Base-by-base conservation (phyloP, 116 monocot genomes). In the Phalaenopsis hybrid region DNA sequence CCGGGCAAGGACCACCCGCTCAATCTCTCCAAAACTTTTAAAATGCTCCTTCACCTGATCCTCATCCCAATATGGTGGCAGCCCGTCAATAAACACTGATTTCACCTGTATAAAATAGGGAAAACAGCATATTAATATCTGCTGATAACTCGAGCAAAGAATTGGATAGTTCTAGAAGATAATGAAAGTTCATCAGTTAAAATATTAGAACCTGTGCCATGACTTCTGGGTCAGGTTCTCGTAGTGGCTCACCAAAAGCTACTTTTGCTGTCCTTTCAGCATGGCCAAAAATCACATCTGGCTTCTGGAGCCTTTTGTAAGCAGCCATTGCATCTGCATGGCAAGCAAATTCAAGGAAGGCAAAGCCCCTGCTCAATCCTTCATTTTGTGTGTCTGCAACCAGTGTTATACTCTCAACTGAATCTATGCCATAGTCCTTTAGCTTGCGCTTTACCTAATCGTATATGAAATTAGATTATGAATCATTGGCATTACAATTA, bases 41-140 rank as follows among this genome's bases (percentile, higher is more conserved):
- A 93, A 90, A 10, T 91, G 88, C 79, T 93, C 88, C 57, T 89
- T 89, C 77, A 95, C 91, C 75, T 87, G 86, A 63, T 95, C 91
- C 72, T 95, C 95, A 79, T 95, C 95, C 95, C 95, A 95, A 75
- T 84, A 87, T 61, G 93, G 93, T 44, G 93, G 93, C 58, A 95
- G 63, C 46, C 93, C 91, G 91, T 95, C 95, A 61, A 95, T 75
- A 85, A 95, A 95, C 3, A 91, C 90, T 17, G 91, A 92, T 57
- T 91, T 95, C 67, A 93, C 90, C 95, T 95, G 81, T 69, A 84
- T 73, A 10, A 77, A 33, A 10, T 3, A 51, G 70, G 61, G 75
- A 48, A 45, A 79, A n/a, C 79, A 13, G 46, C 70, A 49, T 18
- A 37, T 37, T 37, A 37, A 43, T 77, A 77, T 51, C 7, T n/a